Base-by-base conservation (phyloP, 2,329 filamentous ascomycete species). In the Camillea tinctor region DNA sequence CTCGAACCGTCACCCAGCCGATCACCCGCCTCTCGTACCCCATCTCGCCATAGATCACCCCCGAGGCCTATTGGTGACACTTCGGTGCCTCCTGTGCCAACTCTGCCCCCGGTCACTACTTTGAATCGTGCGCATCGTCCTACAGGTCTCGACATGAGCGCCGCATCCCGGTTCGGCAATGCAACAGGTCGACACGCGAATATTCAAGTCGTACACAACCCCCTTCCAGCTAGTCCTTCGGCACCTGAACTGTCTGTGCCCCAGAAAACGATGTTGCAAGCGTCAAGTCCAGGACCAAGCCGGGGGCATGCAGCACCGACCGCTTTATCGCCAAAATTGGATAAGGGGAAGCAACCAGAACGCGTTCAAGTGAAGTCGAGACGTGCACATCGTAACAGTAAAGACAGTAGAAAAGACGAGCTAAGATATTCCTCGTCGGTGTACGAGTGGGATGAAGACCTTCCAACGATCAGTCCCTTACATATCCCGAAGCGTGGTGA, bases 381-480 rank as follows among this genome's bases (percentile, higher is more conserved):
- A 44, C 36, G 6, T 44, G 11, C 36, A 17, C 36, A n/a, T 44
- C 36, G 17, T 44, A 44, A 44, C 2, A n/a, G 17, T 44, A 44
- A 44, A 17, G 6, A 44, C 11, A 11, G n/a, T 15, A 44, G 17
- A n/a, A 44, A 44, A 44, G 36, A 44, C 17, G 36, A 44, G 36
- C 36, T 44, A n/a, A 15, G 36, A 44, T 44, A 44, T 21, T 50
- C 57, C 20, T 63, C 66, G 17, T 70, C 68, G 13, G 58, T 67
- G 17, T 68, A 69, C 58, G 36, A 44, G 11, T 44, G 36, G 36
- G 63, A 53, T 5, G 57, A 56, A 26, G 51, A 58, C 4, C 64
- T 67, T 17, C 67, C 71, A 4, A 60, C 69, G 24, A 62, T 61
- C 17, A 66, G 66, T 24, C 66, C 69, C 51, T 57, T 63, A 24